Evolutionary conservation across 805 yeast genomes (phyloP).

Genomic region (Millerago galiae): DNA sequence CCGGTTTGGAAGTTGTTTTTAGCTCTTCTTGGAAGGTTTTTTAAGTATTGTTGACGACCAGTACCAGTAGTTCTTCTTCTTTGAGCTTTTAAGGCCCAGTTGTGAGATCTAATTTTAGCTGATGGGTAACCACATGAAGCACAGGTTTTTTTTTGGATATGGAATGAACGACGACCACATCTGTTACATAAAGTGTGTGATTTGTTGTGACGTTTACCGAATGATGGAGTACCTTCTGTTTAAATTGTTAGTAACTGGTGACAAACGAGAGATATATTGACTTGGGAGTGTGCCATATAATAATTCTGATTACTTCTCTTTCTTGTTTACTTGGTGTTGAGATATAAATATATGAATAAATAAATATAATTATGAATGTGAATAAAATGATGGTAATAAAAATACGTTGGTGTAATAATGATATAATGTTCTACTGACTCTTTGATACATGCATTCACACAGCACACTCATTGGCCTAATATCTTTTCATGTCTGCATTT

Average conservation of each 20-base stretch:
- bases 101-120: slow-evolving; percentile 96
- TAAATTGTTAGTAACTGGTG: slow-evolving; percentile 27
- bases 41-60: slow-evolving; percentile 98
- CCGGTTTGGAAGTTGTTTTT: slow-evolving; percentile 98
- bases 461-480: no score
- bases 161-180: slow-evolving; percentile 99
- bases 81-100: slow-evolving; percentile 99
- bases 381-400: no score
- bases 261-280: no score
- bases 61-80: slow-evolving; percentile 99
- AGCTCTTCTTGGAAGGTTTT: slow-evolving; percentile 96
- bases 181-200: slow-evolving; percentile 98
- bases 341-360: no score
- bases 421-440: no score
- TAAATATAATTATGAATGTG: no score
- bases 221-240: slow-evolving; percentile 98
- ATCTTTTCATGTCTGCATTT: slow-evolving; percentile 4
- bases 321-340: no score
- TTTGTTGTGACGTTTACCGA: slow-evolving; percentile 99
- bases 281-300: no score
- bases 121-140: slow-evolving; percentile 99
- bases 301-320: no score
- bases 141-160: slow-evolving; percentile 98
- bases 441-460: no score
- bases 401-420: no score